Conservation (phyloP, 257 asterid species). For the Solanum neorickii region DNA sequence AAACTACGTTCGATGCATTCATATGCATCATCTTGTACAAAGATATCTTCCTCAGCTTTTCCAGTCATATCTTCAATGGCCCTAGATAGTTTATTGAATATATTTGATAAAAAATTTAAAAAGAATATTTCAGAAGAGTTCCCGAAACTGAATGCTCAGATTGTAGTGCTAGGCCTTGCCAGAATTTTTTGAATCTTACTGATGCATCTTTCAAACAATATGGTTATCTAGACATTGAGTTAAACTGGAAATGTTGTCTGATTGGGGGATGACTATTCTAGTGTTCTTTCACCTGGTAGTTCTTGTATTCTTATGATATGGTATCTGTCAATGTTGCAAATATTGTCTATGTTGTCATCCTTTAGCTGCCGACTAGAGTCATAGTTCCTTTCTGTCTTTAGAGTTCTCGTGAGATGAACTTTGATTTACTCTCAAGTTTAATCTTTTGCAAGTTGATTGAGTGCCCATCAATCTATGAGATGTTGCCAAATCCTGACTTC, state of each 20-base stretch:
- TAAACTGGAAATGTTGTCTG: neutral
- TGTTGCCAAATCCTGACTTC: constrained; percentile 62
- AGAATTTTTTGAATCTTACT: neutral
- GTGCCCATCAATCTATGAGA: constrained; percentile 77
- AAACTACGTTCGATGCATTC: neutral
- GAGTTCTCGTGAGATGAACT: neutral
- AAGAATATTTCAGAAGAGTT: neutral
- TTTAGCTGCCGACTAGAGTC: neutral
- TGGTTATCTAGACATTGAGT: neutral
- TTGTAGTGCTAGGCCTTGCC: neutral
- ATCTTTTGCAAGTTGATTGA: constrained; percentile 40
- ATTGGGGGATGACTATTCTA: neutral
- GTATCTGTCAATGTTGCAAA: neutral
- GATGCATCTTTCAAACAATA: neutral
- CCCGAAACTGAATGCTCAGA: neutral
- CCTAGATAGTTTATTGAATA: neutral
- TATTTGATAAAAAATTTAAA: neutral
- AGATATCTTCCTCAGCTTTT: neutral
- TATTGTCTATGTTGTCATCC: neutral
- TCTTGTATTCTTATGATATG: neutral
- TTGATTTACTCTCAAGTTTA: neutral
- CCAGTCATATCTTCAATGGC: neutral
- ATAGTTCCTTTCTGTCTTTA: neutral
- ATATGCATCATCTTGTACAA: neutral
- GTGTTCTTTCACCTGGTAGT: neutral